Conservation (phyloP, 2,329 filamentous ascomycete species). For the Phaeosphaeria sp. region DNA sequence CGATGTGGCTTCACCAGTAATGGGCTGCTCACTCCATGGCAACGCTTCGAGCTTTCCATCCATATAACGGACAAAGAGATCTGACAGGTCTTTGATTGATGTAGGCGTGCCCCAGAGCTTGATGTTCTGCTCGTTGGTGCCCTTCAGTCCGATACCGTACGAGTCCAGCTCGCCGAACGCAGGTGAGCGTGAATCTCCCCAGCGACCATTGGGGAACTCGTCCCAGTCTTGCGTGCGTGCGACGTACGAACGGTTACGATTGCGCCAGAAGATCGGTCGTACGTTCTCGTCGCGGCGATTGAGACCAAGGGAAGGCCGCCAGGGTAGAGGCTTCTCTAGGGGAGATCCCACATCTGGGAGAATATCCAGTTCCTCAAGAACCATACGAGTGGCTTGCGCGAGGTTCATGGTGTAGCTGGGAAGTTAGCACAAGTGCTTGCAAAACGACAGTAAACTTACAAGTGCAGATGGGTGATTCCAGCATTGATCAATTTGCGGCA, state of each 20-base stretch:
- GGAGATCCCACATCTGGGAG: slow-evolving; percentile 79
- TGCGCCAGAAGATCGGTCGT: slow-evolving; percentile 97
- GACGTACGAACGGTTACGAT: slow-evolving; percentile 94
- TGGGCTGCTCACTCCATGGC: slow-evolving; percentile 92
- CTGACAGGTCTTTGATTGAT: slow-evolving; percentile 78
- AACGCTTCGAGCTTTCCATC: slow-evolving; percentile 79
- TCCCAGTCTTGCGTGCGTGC: slow-evolving; percentile 98
- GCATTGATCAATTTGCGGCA: slow-evolving; percentile 83
- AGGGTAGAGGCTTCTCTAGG: slow-evolving; percentile 88
- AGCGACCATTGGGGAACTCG: slow-evolving; percentile 97
- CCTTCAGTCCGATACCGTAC: slow-evolving; percentile 91
- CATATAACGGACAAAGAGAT: slow-evolving; percentile 86
- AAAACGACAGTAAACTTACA: slow-evolving; percentile 56
- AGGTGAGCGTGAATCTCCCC: slow-evolving; percentile 95
- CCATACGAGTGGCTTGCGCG: slow-evolving; percentile 89
- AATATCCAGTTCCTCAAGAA: slow-evolving; percentile 87
- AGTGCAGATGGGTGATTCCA: slow-evolving; percentile 89
- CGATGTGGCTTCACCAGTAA: slow-evolving; percentile 79
- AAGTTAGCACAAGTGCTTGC: background rate
- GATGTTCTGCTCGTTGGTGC: slow-evolving; percentile 93
- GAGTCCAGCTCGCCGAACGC: slow-evolving; percentile 95
- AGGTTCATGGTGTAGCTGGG: slow-evolving; percentile 94
- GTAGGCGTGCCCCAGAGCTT: slow-evolving; percentile 91
- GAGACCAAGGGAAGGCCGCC: slow-evolving; percentile 91
- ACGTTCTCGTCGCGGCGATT: slow-evolving; percentile 93